phyloP scores from a whole-genome alignment of 2,329 filamentous ascomycete species.

The Cordyceps militaris region DNA sequence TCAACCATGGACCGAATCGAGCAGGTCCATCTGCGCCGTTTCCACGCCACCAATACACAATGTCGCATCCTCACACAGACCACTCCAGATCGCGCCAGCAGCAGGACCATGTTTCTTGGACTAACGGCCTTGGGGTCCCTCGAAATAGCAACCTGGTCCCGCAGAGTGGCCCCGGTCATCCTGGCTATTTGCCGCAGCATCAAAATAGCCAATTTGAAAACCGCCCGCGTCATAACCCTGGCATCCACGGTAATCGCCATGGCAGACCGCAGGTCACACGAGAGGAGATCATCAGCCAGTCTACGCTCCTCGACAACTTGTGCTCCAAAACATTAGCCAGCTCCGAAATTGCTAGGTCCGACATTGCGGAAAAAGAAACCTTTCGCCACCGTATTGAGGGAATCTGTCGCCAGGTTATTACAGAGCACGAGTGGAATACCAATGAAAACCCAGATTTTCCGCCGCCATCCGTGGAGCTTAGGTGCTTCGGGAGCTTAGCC shows the following conservation, averaged over 20 bases:
- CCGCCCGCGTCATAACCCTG: slow-evolving; percentile 14
- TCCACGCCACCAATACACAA: slow-evolving; percentile 1
- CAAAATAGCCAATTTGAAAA: slow-evolving; percentile 17
- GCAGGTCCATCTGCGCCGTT: not conserved
- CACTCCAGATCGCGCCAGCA: not conserved
- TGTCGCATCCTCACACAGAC: slow-evolving; percentile 3
- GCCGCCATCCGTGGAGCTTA: slow-evolving; percentile 54
- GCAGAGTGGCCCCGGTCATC: not conserved
- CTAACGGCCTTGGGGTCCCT: not conserved
- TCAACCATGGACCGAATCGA: slow-evolving; percentile 22
- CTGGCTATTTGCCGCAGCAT: not conserved
- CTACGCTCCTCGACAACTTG: slow-evolving; percentile 41
- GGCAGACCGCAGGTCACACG: slow-evolving; percentile 26
- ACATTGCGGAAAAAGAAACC: slow-evolving; percentile 62
- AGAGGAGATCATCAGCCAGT: slow-evolving; percentile 44
- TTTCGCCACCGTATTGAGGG: slow-evolving; percentile 60
- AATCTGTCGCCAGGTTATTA: slow-evolving; percentile 55
- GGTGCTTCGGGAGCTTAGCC: slow-evolving; percentile 74
- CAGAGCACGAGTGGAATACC: slow-evolving; percentile 39
- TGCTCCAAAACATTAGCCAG: slow-evolving; percentile 39
- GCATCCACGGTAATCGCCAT: slow-evolving; percentile 16
- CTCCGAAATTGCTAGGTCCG: slow-evolving; percentile 55
- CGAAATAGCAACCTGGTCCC: not conserved
- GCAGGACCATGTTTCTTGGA: not conserved
- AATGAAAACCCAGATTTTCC: slow-evolving; percentile 40